Evolutionary conservation across 345 rosid genomes (phyloP), one percentile per base, ranked within the genome.

Genomic region (Hevea brasiliensis): DNA sequence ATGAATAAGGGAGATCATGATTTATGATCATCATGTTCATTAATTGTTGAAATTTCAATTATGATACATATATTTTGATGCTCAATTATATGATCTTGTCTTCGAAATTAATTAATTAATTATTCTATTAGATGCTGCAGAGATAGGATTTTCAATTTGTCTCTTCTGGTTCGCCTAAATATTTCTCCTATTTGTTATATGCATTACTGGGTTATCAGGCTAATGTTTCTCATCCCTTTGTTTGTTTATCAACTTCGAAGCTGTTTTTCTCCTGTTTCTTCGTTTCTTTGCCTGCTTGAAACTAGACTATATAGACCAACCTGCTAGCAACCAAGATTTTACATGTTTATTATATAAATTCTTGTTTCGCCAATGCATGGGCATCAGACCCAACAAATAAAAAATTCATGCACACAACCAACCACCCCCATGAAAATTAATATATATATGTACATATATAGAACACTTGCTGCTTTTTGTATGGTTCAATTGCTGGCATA

Each of bases 211-310:
- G 81, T 64, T n/a, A n/a, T 50, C 48, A 32, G 4, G 37, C 37
- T 32, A 32, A 1, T 50, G 55, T 29, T 54, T 41, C 13, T 37
- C 37, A 18, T 68, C 47, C 55, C 41, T 64, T 18, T 72, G 55
- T 10, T 40, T 84, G 81, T 84, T 82, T 79, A 81, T 77, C 68
- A 79, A 75, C 74, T 79, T 71, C 81, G 26, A 84, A 59, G 81
- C 72, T 37, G 27, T 79, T 79, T 32, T 32, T 74, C 54, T 65
- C 81, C 85, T 68, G 76, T 29, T 81, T 67, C 56, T 67, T 85
- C 79, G 86, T 72, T 72, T 61, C 72, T 42, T 68, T 79, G 89
- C 86, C 75, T 72, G 81, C 54, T 60, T 71, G 45, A 54, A 70
- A 17, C 75, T 23, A 35, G 63, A 61, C 63, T 76, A 7, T 47